Evolutionary conservation across 192 early-diverging fungal genomes (phyloP).

Genomic region (Entomortierella lignicola): DNA sequence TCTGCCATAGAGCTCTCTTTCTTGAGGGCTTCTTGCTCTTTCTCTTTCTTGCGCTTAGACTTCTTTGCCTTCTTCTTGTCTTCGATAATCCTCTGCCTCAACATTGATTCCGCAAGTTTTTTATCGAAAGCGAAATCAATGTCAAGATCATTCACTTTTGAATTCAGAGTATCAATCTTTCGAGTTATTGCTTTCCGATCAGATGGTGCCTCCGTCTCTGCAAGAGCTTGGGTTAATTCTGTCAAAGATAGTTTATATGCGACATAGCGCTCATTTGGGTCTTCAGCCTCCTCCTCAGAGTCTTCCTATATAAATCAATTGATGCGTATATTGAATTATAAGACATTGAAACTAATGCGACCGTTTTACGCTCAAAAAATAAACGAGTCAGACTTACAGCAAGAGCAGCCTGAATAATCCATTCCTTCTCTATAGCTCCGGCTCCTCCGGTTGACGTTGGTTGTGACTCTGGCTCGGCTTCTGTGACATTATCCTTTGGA

Average conservation of each 20-base stretch:
- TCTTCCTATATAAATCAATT: constrained; percentile 47
- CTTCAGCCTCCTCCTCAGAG: constrained; percentile 45
- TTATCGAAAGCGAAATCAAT: constrained; percentile 56
- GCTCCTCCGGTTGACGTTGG: background rate
- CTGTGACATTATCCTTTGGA: background rate
- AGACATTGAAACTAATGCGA: too few species aligned
- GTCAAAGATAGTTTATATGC: constrained; percentile 25
- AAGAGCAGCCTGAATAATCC: constrained; percentile 48
- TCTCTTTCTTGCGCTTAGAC: constrained; percentile 45
- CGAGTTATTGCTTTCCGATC: constrained; percentile 27
- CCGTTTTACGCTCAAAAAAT: too few species aligned
- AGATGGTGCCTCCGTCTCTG: constrained; percentile 4
- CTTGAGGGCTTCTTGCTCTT: constrained; percentile 18
- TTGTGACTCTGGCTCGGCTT: constrained; percentile 2
- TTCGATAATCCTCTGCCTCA: constrained; percentile 31
- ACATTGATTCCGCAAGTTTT: constrained; percentile 36
- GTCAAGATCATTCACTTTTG: constrained; percentile 50
- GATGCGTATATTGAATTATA: too few species aligned
- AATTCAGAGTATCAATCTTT: constrained; percentile 42
- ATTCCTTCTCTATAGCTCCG: constrained; percentile 32
- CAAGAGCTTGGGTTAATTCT: constrained; percentile 14
- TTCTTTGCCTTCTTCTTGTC: constrained; percentile 42
- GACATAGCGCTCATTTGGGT: constrained; percentile 47
- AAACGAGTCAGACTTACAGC: constrained; percentile 45
- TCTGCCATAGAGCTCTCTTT: constrained; percentile 11